Evolutionary conservation across 1,139 yeast species (phyloP).

Genomic region (Eremothecium coryli): DNA sequence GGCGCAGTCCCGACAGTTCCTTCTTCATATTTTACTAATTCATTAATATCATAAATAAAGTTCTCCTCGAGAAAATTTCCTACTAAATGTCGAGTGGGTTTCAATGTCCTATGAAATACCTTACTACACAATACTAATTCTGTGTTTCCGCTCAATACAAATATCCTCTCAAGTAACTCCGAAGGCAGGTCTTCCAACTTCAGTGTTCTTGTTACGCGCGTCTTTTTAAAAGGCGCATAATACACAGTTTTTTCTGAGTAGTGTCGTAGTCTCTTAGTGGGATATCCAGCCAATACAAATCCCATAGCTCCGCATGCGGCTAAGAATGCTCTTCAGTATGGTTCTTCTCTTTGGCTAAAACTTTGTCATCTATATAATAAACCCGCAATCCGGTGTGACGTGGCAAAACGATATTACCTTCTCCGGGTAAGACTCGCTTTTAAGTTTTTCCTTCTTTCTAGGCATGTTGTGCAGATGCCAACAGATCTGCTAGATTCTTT

Average conservation of each 20-base stretch:
- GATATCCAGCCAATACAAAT: conserved; percentile 16
- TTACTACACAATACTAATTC: conserved; percentile 12
- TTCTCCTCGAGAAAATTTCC: conserved; percentile 10
- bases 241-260: conserved; percentile 4
- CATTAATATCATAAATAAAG: conserved; percentile 9
- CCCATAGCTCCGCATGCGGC: conserved; percentile 14
- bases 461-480: no score
- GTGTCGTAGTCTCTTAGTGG: conserved; percentile 9
- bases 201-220: neutral
- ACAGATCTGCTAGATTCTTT: no score
- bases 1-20: neutral
- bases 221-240: conserved; percentile 4
- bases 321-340: no score
- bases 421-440: no score
- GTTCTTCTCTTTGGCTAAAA: no score
- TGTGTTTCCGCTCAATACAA: conserved; percentile 13
- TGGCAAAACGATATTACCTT: no score
- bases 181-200: conserved; percentile 13
- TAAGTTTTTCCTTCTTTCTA: no score
- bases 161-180: conserved; percentile 18
- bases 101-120: conserved; percentile 10
- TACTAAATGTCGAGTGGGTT: conserved; percentile 11
- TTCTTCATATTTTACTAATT: conserved; percentile 3
- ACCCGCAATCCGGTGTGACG: no score
- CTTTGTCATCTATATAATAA: no score